Percentiles rank a stretch among this genome's conserved stretches.
Evolutionary conservation across 306 rosid species (phyloP).

Genomic region (Quercus bicolor): DNA sequence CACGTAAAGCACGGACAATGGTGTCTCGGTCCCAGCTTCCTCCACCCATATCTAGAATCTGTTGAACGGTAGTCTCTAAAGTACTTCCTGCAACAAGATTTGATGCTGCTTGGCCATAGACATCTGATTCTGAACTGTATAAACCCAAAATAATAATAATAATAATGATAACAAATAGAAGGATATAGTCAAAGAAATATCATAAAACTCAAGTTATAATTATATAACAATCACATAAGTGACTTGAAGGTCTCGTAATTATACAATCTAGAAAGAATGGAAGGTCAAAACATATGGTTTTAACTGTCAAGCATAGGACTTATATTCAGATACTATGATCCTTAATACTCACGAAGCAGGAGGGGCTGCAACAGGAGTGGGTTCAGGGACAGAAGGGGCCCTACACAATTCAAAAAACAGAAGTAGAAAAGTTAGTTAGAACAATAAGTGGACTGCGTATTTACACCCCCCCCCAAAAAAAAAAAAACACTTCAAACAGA

Average conservation of each 20-base stretch:
- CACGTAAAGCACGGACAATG: slow-evolving; percentile 72
- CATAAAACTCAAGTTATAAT: neutral
- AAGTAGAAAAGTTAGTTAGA: neutral
- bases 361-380: slow-evolving; percentile 44
- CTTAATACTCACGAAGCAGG: slow-evolving; percentile 34
- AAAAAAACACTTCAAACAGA: neutral
- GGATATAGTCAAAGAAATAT: neutral
- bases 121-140: slow-evolving; percentile 49
- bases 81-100: slow-evolving; percentile 59
- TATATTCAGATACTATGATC: neutral
- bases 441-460: neutral
- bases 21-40: slow-evolving; percentile 89
- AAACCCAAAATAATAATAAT: neutral
- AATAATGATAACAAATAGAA: neutral
- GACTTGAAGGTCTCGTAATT: neutral
- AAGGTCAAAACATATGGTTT: neutral
- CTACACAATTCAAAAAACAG: slow-evolving; percentile 32
- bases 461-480: neutral
- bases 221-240: slow-evolving; percentile 8
- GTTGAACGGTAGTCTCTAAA: slow-evolving; percentile 61
- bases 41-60: slow-evolving; percentile 79
- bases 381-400: slow-evolving; percentile 32
- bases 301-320: neutral
- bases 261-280: neutral
- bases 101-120: slow-evolving; percentile 64